phyloP scores from a whole-genome alignment of 164 flowering plant species.

The Tetrastigma voinierianum region DNA sequence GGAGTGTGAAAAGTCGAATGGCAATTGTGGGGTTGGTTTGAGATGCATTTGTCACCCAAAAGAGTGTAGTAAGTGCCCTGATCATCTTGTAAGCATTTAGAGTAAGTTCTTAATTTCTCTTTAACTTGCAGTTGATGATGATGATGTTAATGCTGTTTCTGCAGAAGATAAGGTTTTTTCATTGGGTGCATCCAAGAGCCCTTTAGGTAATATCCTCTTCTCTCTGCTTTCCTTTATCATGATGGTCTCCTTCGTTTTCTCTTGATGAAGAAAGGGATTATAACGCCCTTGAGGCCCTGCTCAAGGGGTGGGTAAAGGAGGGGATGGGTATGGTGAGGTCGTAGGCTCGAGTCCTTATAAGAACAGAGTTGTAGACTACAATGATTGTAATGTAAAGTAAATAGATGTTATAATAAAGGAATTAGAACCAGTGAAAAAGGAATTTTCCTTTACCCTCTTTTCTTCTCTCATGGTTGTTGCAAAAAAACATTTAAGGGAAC shows the following conservation, averaged over 20 bases:
- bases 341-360: no score
- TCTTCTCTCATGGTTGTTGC: neutral
- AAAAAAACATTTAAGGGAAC: neutral
- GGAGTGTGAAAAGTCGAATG: conserved; percentile 59
- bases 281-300: no score
- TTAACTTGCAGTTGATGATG: neutral
- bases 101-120: neutral
- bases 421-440: neutral
- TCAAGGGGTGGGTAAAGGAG: no score
- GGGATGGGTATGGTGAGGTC: no score
- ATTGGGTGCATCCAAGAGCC: conserved; percentile 14
- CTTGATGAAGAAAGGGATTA: neutral
- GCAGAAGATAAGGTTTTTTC: conserved; percentile 54
- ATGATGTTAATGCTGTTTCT: conserved; percentile 13
- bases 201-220: conserved; percentile 18
- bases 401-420: no score
- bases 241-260: neutral
- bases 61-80: conserved; percentile 48
- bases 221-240: conserved; percentile 19
- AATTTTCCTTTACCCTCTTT: neutral
- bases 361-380: no score
- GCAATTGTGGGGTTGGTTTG: conserved; percentile 58
- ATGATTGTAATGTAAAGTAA: no score
- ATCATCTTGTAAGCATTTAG: neutral
- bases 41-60: conserved; percentile 58